Percentiles rank a stretch among this genome's conserved stretches.
These are phyloP conservation scores for Rhipidocladum racemiflorum DNA, from an alignment of 176 grass and related monocot genomes.

Conservation along the genomic window DNA sequence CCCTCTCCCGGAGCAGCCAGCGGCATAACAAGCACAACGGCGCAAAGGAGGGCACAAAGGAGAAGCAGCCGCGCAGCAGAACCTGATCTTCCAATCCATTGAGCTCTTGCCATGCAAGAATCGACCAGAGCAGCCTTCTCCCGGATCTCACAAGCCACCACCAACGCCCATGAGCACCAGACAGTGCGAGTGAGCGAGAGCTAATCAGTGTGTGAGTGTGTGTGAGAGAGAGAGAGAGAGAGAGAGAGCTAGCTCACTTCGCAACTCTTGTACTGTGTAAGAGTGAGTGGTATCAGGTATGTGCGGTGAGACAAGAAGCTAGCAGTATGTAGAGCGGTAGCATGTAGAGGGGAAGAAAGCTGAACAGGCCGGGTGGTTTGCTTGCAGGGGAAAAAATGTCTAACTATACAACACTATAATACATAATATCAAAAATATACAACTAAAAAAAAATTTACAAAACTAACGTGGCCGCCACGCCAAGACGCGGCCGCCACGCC, in stretches of 20 bases:
- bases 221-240: neutral
- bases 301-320: neutral
- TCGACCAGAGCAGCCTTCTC: neutral
- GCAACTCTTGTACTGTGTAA: neutral
- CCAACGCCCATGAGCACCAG: conserved; percentile 21
- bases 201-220: neutral
- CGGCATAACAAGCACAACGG: conserved; percentile 21
- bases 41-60: conserved; percentile 24
- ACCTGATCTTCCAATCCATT: conserved; percentile 20
- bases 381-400: no score
- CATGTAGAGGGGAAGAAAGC: neutral
- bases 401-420: no score
- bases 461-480: no score
- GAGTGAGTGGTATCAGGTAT: neutral
- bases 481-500: no score
- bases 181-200: neutral
- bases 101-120: conserved; percentile 59
- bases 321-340: neutral
- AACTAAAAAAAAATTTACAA: no score
- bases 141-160: neutral
- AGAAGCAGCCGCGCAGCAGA: conserved; percentile 22
- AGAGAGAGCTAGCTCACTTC: neutral
- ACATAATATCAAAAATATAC: no score
- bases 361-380: neutral
- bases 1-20: conserved; percentile 12